A percentile compares a stretch with the other conserved stretches of the same genome.
phyloP scores from a whole-genome alignment of 2,329 filamentous ascomycete genomes.

The Fusarium illudens region DNA sequence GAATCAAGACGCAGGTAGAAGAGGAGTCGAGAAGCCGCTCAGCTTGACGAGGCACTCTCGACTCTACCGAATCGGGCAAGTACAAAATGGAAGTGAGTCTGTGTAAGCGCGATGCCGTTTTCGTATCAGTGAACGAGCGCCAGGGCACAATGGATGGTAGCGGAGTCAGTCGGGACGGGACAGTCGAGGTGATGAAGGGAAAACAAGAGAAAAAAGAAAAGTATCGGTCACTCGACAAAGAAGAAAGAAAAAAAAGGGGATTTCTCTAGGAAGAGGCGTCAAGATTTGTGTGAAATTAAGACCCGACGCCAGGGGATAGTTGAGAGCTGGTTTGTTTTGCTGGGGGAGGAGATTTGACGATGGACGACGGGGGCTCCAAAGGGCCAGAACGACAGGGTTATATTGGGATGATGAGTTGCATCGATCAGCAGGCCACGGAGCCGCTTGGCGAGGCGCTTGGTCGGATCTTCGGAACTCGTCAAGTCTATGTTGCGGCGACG shows the following conservation, averaged over 20 bases:
- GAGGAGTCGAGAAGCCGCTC: constrained; percentile 7
- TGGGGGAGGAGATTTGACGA: constrained; percentile 10
- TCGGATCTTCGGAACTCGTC: constrained; percentile 38
- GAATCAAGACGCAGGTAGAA: background rate
- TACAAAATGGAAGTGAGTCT: constrained; percentile 24
- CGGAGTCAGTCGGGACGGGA: background rate
- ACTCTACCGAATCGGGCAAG: constrained; percentile 37
- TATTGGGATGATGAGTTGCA: constrained; percentile 35
- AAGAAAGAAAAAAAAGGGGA: constrained; percentile 29
- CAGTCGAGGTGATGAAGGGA: background rate
- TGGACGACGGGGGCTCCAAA: constrained; percentile 8
- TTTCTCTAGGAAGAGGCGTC: constrained; percentile 21
- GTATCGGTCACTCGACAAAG: constrained; percentile 14
- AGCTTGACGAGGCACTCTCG: constrained; percentile 31
- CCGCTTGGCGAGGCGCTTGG: constrained; percentile 35
- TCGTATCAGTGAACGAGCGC: constrained; percentile 21
- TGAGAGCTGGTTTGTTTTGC: constrained; percentile 19
- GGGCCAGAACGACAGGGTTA: constrained; percentile 30
- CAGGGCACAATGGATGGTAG: constrained; percentile 31
- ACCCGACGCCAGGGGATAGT: constrained; percentile 17
- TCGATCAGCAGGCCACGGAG: constrained; percentile 29
- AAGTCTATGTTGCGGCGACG: background rate
- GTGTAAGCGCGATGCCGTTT: constrained; percentile 42
- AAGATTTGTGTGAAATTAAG: constrained; percentile 36
- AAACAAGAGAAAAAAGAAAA: background rate